Base-by-base conservation (phyloP, 495 filamentous ascomycete genomes). In the Aspergillus haitiensis region DNA sequence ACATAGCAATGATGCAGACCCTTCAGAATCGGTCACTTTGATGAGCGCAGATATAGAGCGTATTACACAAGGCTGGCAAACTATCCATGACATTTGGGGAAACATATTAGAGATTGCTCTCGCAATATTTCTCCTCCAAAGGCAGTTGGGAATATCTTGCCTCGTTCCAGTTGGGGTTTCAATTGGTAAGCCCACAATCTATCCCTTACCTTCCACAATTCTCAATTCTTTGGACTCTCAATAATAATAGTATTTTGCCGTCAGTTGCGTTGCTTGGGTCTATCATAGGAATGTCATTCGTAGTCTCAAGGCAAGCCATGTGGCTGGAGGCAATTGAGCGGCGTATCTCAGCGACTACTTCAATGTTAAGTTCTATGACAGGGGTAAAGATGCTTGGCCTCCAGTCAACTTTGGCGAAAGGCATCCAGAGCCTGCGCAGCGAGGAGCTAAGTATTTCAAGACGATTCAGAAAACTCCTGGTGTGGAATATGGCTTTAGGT, bases 1-100 rank as follows among this genome's bases (percentile, higher is more conserved):
- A 6, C 78, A 64, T 32, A 63, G 81, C 2, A 72, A 71, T 15
- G 70, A 74, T 13, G 72, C 75, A 0, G 81, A 81, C 50, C 72
- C 80, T 18, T 75, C 84, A 11, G 75, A 79, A 13, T 79, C 82
- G 0, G 55, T 87, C 3, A 88, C 86, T 0, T 69, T 88, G 5
- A 87, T 87, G 79, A 88, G 81, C 72, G 84, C 84, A 6, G 84
- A 87, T 59, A 71, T 86, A 11, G 83, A 86, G 63, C 66, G 81
- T 18, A 79, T 86, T 35, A 73, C 73, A 6, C 67, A 72, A 27
- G 81, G 77, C 1, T 76, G 78, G 67, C 68, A 74, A 16, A 69
- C 68, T 27, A 70, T 85, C 48, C 82, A 87, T 56, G 83, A 86
- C 55, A 72, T 83, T 32, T 87, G 84, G 84, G 84, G 81, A 0